These are phyloP conservation scores for Tolypocladium pustulatum DNA, from an alignment of 2,329 filamentous ascomycete genomes.

Conservation along the genomic window DNA sequence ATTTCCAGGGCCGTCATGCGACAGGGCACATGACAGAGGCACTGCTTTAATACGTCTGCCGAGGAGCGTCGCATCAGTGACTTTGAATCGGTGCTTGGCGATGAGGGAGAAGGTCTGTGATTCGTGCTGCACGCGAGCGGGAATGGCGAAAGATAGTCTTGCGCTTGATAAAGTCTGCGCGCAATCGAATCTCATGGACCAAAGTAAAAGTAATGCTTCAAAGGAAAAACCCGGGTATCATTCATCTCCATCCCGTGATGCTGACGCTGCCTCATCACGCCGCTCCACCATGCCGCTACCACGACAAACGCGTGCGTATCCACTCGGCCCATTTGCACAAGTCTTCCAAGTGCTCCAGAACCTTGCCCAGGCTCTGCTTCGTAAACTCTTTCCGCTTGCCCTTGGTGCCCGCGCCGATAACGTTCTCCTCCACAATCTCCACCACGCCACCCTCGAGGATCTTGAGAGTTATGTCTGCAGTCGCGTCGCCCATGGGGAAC, in stretches of 20 bases:
- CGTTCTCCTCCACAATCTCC: constrained; percentile 47
- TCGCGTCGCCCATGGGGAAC: constrained; percentile 39
- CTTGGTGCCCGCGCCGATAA: constrained; percentile 13
- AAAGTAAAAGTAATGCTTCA: neutral
- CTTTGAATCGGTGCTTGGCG: neutral
- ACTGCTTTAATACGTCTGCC: no score
- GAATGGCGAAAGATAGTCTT: neutral
- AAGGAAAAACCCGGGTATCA: neutral
- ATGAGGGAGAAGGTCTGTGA: neutral
- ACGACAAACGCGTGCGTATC: constrained; percentile 30
- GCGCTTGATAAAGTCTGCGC: neutral
- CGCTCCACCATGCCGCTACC: neutral
- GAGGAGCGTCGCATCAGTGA: neutral
- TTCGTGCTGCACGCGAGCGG: neutral
- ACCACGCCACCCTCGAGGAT: constrained; percentile 50
- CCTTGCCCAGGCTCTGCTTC: constrained; percentile 30
- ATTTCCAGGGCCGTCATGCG: neutral
- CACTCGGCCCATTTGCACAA: constrained; percentile 44
- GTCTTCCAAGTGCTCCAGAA: constrained; percentile 40
- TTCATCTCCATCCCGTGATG: neutral
- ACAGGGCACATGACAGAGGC: neutral
- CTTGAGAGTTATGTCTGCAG: constrained; percentile 45
- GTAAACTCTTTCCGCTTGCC: constrained; percentile 21
- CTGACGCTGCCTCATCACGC: neutral
- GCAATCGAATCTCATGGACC: neutral